Percentiles rank a stretch among this genome's conserved stretches.
Conservation (phyloP, 2,329 filamentous ascomycete species). For the Ciborinia camelliae region DNA sequence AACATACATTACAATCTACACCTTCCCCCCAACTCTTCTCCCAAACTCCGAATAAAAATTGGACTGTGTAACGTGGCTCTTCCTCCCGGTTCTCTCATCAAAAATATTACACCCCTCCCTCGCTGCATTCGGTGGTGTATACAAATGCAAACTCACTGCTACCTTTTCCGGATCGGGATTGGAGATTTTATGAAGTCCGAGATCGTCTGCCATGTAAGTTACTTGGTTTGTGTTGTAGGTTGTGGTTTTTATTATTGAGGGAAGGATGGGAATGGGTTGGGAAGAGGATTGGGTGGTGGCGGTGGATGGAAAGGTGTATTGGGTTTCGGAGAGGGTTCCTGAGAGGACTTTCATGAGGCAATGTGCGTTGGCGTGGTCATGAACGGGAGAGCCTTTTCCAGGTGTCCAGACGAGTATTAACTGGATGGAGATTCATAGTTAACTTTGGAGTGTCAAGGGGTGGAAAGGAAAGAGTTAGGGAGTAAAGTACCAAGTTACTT, state of each 20-base stretch:
- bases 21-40: conserved; percentile 8
- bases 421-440: conserved; percentile 45
- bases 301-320: conserved; percentile 49
- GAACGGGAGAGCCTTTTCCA: conserved; percentile 76
- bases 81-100: conserved; percentile 70
- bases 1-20: background rate
- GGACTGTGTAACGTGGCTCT: conserved; percentile 66
- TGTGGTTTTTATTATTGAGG: conserved; percentile 63
- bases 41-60: conserved; percentile 68
- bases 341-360: conserved; percentile 85
- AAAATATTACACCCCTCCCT: conserved; percentile 80
- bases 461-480: background rate
- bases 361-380: conserved; percentile 85
- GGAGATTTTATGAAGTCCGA: conserved; percentile 79
- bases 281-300: conserved; percentile 43
- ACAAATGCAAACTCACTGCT: conserved; percentile 83
- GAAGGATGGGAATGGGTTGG: conserved; percentile 45
- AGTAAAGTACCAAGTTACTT: conserved; percentile 46
- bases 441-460: background rate
- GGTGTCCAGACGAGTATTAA: conserved; percentile 92
- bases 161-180: conserved; percentile 69
- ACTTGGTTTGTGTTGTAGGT: conserved; percentile 69
- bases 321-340: conserved; percentile 75
- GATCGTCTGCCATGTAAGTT: conserved; percentile 87
- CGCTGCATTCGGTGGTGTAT: conserved; percentile 86